Evolutionary conservation across 495 filamentous ascomycete genomes (phyloP), one percentile per base, ranked within the genome.

Genomic region (Daldinia caldariorum): DNA sequence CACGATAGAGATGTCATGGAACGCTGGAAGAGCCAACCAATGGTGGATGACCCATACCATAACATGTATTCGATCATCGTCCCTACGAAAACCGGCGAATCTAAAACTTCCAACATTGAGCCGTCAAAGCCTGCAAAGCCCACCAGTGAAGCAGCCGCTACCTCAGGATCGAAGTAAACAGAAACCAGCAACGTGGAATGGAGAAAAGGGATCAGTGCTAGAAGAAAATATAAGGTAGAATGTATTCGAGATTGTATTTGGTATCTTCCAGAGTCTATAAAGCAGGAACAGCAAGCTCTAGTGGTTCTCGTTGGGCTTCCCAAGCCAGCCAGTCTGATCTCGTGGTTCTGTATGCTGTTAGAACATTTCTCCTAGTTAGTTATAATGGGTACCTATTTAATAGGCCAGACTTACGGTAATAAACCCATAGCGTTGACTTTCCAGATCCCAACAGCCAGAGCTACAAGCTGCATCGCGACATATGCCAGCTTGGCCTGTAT

Each of bases 341-440:
- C 65, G 94, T 97, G 62, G 93, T 97, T 73, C 92, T 95, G 69
- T 77, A 66, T 72, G 58, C 20, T 47, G 67, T 80, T 70, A 80
- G 79, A 56, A 35, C 45, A 54, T 16, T 16, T 18, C 18, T 12
- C 6, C 13, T n/a, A 56, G 18, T 12, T 43, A 39, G 2, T 26
- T 26, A 35, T 14, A 49, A 7, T 65, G n/a, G n/a, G n/a, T n/a
- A n/a, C n/a, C n/a, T 35, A 31, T 39, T 38, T 8, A 34, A 61
- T 41, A 9, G 37, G 45, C 61, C 14, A 62, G 54, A 88, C 90
- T 78, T 86, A 94, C 91, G 95, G 95, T 78, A 99, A 83, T 67
- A 99, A 80, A 3, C 96, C 95, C 95, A 99, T 99, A 43, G 85
- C 87, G 81, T 98, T 97, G 29, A 99, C 88, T 79, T 99, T 99